Percentiles rank a stretch among this genome's conserved stretches.
Evolutionary conservation across 129 eudicot genomes (phyloP).

Genomic region (Kitagawia praeruptora): DNA sequence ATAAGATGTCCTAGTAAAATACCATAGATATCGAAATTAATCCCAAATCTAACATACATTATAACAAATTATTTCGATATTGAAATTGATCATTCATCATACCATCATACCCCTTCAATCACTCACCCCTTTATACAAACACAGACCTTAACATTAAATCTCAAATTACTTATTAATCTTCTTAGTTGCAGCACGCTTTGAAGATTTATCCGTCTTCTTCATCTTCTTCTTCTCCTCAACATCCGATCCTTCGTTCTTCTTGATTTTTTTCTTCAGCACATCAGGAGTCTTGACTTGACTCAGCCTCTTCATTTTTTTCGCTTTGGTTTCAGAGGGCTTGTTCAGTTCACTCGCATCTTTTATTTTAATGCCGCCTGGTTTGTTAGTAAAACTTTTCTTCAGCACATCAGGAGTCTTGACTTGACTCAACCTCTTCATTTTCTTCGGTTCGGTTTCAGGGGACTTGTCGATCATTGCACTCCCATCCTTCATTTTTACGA

Average conservation of each 20-base stretch:
- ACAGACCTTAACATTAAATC: neutral
- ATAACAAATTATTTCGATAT: neutral
- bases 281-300: neutral
- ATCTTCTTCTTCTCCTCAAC: neutral
- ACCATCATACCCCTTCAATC: too few species aligned
- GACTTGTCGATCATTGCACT: neutral
- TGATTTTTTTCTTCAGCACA: neutral
- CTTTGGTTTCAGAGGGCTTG: neutral
- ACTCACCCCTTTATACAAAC: neutral
- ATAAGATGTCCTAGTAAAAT: too few species aligned
- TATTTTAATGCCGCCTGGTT: neutral
- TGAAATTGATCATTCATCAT: neutral
- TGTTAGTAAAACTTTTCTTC: neutral
- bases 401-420: constrained; percentile 3
- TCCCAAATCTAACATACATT: too few species aligned
- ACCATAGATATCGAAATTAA: too few species aligned
- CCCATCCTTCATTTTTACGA: neutral
- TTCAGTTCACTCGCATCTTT: neutral
- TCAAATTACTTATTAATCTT: neutral
- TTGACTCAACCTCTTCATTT: neutral
- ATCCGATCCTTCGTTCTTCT: neutral
- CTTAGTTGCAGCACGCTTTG: neutral
- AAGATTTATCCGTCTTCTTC: neutral
- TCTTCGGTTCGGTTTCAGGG: neutral
- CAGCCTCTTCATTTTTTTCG: neutral